These are phyloP conservation scores for Aegilops speltoides DNA, from an alignment of 176 grass and related monocot genomes.

Conservation along the genomic window DNA sequence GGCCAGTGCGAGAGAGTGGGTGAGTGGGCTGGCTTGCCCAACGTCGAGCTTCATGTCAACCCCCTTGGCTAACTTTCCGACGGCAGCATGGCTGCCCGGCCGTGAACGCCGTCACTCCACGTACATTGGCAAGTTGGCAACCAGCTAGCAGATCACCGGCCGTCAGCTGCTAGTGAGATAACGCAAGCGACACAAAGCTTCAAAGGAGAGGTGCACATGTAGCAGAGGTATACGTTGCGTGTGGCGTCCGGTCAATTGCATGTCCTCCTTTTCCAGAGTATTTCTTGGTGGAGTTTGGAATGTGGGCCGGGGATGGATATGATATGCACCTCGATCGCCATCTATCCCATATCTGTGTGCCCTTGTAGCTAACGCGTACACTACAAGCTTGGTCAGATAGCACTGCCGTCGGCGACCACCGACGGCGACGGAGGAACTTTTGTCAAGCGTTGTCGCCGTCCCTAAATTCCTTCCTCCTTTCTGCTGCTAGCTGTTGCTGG, in stretches of 20 bases:
- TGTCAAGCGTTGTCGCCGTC: neutral
- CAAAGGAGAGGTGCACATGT: neutral
- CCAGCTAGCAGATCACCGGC: too few relatives aligned
- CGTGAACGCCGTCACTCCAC: slow-evolving; percentile 31
- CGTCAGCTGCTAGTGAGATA: too few relatives aligned
- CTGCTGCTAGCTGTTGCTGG: neutral
- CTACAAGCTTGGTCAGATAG: neutral
- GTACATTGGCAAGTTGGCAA: too few relatives aligned
- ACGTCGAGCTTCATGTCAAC: too few relatives aligned
- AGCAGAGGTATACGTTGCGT: neutral
- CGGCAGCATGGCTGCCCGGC: too few relatives aligned
- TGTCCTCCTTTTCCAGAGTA: neutral
- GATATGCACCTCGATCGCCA: neutral
- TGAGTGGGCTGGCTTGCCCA: too few relatives aligned
- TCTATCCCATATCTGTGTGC: neutral
- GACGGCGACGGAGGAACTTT: neutral
- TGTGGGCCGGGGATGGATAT: neutral
- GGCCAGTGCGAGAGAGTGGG: too few relatives aligned
- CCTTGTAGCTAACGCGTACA: neutral
- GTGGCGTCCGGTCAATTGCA: neutral
- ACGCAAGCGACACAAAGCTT: neutral
- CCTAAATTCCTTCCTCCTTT: neutral
- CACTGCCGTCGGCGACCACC: neutral
- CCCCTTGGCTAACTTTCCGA: too few relatives aligned
- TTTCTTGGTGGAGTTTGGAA: slow-evolving; percentile 20